Evolutionary conservation across 2,329 filamentous ascomycete species (phyloP).

Genomic region (Metarhizium rileyi): DNA sequence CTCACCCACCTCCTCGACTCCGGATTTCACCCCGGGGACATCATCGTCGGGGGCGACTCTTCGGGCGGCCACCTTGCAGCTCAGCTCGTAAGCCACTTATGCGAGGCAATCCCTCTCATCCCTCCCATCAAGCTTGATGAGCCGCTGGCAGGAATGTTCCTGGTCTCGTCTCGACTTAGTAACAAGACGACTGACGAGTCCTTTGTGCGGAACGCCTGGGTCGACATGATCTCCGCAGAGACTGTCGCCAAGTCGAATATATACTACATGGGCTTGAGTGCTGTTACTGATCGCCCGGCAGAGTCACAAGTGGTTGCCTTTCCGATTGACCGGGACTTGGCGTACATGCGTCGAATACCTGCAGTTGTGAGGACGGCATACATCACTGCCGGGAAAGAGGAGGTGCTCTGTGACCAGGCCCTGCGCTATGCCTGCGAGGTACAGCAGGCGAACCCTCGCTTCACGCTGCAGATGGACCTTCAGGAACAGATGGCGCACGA

Average conservation of each 20-base stretch:
- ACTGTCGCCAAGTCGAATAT: conserved; percentile 3
- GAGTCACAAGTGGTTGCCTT: background rate
- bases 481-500: conserved; percentile 7
- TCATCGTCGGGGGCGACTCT: conserved; percentile 24
- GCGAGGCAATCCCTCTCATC: conserved; percentile 17
- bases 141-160: conserved; percentile 19
- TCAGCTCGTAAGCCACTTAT: conserved; percentile 20
- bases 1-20: conserved; percentile 12
- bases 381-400: conserved; percentile 7
- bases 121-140: conserved; percentile 10
- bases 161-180: conserved; percentile 20
- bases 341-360: conserved; percentile 4
- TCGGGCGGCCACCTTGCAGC: conserved; percentile 22
- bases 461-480: conserved; percentile 6
- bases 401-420: conserved; percentile 8
- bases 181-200: conserved; percentile 1
- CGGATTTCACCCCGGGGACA: conserved; percentile 14
- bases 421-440: conserved; percentile 3
- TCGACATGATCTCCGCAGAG: conserved; percentile 8
- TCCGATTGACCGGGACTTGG: conserved; percentile 6
- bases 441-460: conserved; percentile 5
- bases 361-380: conserved; percentile 2
- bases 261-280: background rate
- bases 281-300: background rate
- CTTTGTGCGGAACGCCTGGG: conserved; percentile 4